phyloP scores from a whole-genome alignment of 1,284 basidiomycete species.

The Naganishia sp. region DNA sequence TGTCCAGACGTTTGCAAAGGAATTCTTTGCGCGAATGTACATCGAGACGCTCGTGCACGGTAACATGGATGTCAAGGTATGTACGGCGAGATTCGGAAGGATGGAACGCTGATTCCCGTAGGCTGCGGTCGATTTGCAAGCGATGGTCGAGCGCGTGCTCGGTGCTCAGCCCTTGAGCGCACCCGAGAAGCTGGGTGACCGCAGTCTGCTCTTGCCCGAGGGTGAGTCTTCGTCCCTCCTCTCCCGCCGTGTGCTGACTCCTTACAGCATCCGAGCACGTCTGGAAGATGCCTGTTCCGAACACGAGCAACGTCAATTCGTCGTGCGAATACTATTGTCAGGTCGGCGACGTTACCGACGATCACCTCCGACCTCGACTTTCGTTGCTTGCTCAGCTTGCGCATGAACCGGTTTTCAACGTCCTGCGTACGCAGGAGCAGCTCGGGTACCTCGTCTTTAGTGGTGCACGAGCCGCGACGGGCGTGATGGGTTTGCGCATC shows the following conservation, averaged over 20 bases:
- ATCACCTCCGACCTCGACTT: constrained; percentile 51
- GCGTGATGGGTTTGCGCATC: constrained; percentile 77
- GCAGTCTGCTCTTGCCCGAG: constrained; percentile 68
- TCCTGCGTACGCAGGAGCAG: constrained; percentile 94
- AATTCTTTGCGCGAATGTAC: constrained; percentile 69
- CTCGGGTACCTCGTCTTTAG: constrained; percentile 82
- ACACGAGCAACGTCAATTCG: constrained; percentile 85
- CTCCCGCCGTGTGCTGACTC: not conserved
- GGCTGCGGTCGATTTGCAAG: constrained; percentile 74
- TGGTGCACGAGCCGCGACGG: constrained; percentile 62
- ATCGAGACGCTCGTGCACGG: constrained; percentile 80
- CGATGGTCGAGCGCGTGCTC: constrained; percentile 71
- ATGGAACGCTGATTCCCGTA: constrained; percentile 43
- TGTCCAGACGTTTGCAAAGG: constrained; percentile 66
- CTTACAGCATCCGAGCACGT: constrained; percentile 67
- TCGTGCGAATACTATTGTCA: constrained; percentile 77
- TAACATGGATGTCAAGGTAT: constrained; percentile 77
- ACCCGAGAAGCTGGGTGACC: constrained; percentile 61
- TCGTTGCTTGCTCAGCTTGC: constrained; percentile 68
- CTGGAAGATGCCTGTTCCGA: constrained; percentile 72
- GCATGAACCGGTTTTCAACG: constrained; percentile 87
- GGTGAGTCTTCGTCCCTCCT: constrained; percentile 54
- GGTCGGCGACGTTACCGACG: constrained; percentile 61
- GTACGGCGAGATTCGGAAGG: constrained; percentile 39
- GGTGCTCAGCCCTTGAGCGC: constrained; percentile 61